Evolutionary conservation across 345 rosid species (phyloP).

Genomic region (Syzygium aromaticum): DNA sequence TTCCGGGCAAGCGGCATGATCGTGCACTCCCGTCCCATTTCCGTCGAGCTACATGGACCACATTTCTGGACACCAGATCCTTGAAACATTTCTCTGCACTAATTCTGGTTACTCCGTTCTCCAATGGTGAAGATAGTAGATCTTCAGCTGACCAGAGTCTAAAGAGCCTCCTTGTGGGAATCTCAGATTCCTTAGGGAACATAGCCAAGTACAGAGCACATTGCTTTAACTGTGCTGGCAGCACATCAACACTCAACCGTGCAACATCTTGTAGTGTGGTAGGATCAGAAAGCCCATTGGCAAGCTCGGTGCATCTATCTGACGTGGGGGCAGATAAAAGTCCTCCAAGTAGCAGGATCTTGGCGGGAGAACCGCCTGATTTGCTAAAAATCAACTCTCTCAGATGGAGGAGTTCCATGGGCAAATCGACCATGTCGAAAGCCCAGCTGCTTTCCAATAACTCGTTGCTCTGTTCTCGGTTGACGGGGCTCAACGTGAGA

Average conservation of each 20-base stretch:
- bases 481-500: neutral
- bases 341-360: neutral
- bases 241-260: neutral
- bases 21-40: constrained; percentile 15
- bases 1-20: constrained; percentile 7
- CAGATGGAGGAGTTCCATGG: neutral
- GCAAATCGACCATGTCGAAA: neutral
- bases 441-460: neutral
- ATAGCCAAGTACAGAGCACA: constrained; percentile 22
- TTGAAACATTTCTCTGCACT: constrained; percentile 1
- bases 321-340: neutral
- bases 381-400: neutral
- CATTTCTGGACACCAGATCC: constrained; percentile 5
- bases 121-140: neutral
- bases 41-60: constrained; percentile 9
- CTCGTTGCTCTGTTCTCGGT: neutral
- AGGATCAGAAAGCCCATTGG: neutral
- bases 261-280: neutral
- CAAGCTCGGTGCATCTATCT: neutral
- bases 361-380: neutral
- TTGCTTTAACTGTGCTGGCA: neutral
- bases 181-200: constrained; percentile 17
- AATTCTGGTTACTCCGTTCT: neutral
- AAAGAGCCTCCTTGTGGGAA: constrained; percentile 23
- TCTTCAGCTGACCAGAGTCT: constrained; percentile 28